phyloP scores from a whole-genome alignment of 495 filamentous ascomycete species.

The Podospora sp. region DNA sequence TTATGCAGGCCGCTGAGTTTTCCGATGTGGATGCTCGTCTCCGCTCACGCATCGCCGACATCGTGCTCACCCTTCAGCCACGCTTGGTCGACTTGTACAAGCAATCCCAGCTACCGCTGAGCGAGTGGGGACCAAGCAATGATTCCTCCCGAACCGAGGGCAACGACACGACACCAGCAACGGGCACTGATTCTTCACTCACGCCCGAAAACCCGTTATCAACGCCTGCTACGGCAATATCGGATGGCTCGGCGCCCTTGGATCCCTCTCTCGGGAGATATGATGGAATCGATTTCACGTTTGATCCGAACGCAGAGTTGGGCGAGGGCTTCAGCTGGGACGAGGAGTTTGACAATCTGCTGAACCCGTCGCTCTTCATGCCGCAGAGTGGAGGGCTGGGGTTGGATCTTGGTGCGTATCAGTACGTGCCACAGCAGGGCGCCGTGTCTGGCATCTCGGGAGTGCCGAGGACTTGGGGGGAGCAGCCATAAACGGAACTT shows the following conservation, averaged over 20 bases:
- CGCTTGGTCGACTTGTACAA: slow-evolving; percentile 29
- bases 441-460: not conserved
- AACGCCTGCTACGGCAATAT: not conserved
- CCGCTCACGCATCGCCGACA: slow-evolving; percentile 29
- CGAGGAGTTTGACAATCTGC: slow-evolving; percentile 12
- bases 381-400: not conserved
- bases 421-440: not conserved
- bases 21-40: slow-evolving; percentile 30
- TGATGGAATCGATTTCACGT: not conserved
- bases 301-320: slow-evolving; percentile 1
- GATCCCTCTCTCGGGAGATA: not conserved
- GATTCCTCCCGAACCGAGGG: no score
- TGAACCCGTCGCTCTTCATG: slow-evolving; percentile 15
- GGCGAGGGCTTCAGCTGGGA: slow-evolving; percentile 6
- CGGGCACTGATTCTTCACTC: not conserved
- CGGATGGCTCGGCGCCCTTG: not conserved
- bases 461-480: not conserved
- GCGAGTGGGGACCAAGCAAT: slow-evolving; percentile 26
- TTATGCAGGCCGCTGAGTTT: slow-evolving; percentile 29
- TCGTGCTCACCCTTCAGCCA: slow-evolving; percentile 32
- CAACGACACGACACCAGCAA: no score
- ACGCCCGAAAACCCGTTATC: not conserved
- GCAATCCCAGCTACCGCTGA: slow-evolving; percentile 33
- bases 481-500: not conserved
- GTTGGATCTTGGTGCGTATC: not conserved